Evolutionary conservation across 2,329 filamentous ascomycete genomes (phyloP).

Genomic region (Stagonosporopsis cucurbitacearum): DNA sequence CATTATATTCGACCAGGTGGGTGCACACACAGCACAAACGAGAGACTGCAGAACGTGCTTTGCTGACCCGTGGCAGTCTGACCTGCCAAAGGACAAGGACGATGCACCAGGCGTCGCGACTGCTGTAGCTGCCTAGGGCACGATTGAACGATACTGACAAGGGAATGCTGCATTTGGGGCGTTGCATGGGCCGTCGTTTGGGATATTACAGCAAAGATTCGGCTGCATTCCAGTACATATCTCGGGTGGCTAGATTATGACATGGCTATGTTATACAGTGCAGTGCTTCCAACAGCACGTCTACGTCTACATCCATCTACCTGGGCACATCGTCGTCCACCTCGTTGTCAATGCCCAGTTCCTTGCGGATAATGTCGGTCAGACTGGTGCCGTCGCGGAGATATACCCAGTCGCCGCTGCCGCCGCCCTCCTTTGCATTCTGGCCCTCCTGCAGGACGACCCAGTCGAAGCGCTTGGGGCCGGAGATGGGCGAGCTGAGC

Average conservation of each 20-base stretch:
- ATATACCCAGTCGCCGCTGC: constrained; percentile 83
- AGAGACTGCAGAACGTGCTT: background rate
- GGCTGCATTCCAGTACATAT: background rate
- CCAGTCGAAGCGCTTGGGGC: constrained; percentile 95
- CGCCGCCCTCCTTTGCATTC: constrained; percentile 79
- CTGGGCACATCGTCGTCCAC: constrained; percentile 42
- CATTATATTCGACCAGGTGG: constrained; percentile 86
- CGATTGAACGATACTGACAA: too few species aligned
- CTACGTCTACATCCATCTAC: constrained; percentile 25
- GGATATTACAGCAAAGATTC: constrained; percentile 1
- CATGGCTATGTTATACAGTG: background rate
- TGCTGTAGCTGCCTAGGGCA: constrained; percentile 36
- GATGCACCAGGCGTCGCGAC: constrained; percentile 31
- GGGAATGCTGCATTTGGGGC: background rate
- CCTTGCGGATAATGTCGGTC: constrained; percentile 73
- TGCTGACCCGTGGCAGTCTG: constrained; percentile 28
- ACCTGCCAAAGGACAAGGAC: constrained; percentile 39
- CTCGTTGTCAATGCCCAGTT: constrained; percentile 70
- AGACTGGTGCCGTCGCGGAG: constrained; percentile 80
- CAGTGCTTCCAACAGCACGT: background rate
- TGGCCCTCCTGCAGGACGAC: constrained; percentile 75
- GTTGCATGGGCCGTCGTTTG: constrained; percentile 22
- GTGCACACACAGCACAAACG: background rate
- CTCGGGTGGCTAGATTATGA: background rate
- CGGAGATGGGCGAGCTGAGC: constrained; percentile 89